phyloP scores from a whole-genome alignment of 2,329 filamentous ascomycete species.

The Podosphaera fusca region DNA sequence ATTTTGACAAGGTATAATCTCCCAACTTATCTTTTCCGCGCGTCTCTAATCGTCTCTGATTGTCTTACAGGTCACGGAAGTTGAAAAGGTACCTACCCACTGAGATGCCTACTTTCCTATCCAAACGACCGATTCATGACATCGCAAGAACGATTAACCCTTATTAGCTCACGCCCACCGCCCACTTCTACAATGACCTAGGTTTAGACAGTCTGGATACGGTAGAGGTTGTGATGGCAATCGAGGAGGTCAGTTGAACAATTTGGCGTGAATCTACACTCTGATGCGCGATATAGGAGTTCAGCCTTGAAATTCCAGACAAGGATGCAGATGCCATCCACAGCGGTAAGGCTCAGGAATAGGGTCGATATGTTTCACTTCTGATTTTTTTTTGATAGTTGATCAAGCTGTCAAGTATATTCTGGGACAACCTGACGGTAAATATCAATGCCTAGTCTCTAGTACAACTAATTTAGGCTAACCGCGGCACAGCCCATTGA shows the following conservation, averaged over 20 bases:
- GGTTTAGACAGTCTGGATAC: slow-evolving; percentile 94
- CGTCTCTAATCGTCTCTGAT: slow-evolving; percentile 8
- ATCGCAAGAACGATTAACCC: background rate
- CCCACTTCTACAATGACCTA: slow-evolving; percentile 94
- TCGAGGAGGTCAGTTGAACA: slow-evolving; percentile 54
- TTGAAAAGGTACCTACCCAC: slow-evolving; percentile 28
- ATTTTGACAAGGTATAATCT: slow-evolving; percentile 72
- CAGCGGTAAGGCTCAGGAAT: slow-evolving; percentile 33
- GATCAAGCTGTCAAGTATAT: slow-evolving; percentile 59
- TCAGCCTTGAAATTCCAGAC: slow-evolving; percentile 61
- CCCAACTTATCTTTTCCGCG: background rate
- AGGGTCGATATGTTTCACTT: background rate
- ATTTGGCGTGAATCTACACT: background rate
- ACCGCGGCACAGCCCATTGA: slow-evolving; percentile 14
- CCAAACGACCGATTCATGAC: too few relatives aligned
- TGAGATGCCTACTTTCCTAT: background rate
- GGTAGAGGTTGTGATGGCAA: slow-evolving; percentile 98
- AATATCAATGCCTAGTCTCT: slow-evolving; percentile 10
- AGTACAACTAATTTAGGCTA: slow-evolving; percentile 1
- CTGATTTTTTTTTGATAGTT: slow-evolving; percentile 24
- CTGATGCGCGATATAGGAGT: slow-evolving; percentile 22
- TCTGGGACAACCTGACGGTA: slow-evolving; percentile 51
- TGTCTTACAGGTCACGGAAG: slow-evolving; percentile 37
- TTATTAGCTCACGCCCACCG: slow-evolving; percentile 49
- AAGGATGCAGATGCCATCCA: slow-evolving; percentile 58